These are phyloP conservation scores for Yamadazyma phyllophila DNA, from an alignment of 805 yeast species.

Conservation along the genomic window DNA sequence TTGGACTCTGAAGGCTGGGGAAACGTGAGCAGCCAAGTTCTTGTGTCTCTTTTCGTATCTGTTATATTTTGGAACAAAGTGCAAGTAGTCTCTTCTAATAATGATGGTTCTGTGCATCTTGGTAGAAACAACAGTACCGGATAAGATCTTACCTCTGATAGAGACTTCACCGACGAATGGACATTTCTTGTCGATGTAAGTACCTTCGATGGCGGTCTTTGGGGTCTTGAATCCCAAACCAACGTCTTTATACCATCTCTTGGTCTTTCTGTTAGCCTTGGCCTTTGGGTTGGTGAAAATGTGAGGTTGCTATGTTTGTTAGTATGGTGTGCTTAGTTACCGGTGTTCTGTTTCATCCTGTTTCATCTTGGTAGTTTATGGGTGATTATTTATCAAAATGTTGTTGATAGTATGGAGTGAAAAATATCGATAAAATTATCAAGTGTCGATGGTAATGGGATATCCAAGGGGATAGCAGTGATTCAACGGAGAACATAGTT, in stretches of 20 bases:
- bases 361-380: no score
- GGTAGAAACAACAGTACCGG: slow-evolving; percentile 99
- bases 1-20: slow-evolving; percentile 99
- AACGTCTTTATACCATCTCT: slow-evolving; percentile 99
- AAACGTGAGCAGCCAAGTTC: slow-evolving; percentile 99
- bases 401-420: not conserved
- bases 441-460: not conserved
- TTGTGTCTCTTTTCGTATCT: slow-evolving; percentile 99
- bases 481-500: no score
- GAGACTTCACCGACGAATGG: slow-evolving; percentile 97
- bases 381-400: no score
- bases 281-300: slow-evolving; percentile 99
- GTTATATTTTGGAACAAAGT: slow-evolving; percentile 99
- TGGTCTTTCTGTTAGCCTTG: slow-evolving; percentile 96
- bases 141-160: slow-evolving; percentile 98
- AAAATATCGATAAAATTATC: no score
- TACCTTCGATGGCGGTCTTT: slow-evolving; percentile 95
- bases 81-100: slow-evolving; percentile 99
- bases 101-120: slow-evolving; percentile 99
- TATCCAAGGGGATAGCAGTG: no score
- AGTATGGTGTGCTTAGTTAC: no score
- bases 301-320: slow-evolving; percentile 87
- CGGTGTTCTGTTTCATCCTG: no score
- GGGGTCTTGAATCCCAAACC: slow-evolving; percentile 99
- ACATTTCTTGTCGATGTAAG: slow-evolving; percentile 99